Percentiles rank a stretch among this genome's conserved stretches.
Conservation (phyloP, 805 yeast genomes). For the Cyberlindnera samutprakarnensis region DNA sequence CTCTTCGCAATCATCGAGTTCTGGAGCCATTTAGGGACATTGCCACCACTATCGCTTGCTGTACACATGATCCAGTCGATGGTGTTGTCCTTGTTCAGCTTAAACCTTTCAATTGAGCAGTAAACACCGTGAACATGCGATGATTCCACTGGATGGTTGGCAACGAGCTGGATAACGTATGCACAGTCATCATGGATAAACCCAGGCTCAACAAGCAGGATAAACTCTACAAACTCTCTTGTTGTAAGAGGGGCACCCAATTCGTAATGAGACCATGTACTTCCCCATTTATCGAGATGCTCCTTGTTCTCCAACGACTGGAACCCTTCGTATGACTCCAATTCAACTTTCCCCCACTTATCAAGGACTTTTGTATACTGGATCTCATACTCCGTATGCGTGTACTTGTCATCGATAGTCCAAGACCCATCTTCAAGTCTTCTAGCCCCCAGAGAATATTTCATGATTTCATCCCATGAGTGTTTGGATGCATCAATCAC, state of each 20-base stretch:
- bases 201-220: slow-evolving; percentile 23
- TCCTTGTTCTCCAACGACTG: slow-evolving; percentile 3
- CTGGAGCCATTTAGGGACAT: slow-evolving; percentile 33
- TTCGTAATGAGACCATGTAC: slow-evolving; percentile 28
- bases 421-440: slow-evolving; percentile 4
- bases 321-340: slow-evolving; percentile 15
- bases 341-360: slow-evolving; percentile 18
- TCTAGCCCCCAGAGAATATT: slow-evolving; percentile 24
- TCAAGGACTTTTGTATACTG: slow-evolving; percentile 28
- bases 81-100: slow-evolving; percentile 10
- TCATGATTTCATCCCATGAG: slow-evolving; percentile 20
- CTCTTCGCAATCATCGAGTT: slow-evolving; percentile 31
- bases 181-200: slow-evolving; percentile 17
- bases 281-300: slow-evolving; percentile 20
- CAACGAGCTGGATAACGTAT: slow-evolving; percentile 27
- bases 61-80: slow-evolving; percentile 33
- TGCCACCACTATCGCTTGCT: slow-evolving; percentile 32
- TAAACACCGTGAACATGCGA: slow-evolving; percentile 27
- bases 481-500: slow-evolving; percentile 17
- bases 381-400: slow-evolving; percentile 26
- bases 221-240: slow-evolving; percentile 30
- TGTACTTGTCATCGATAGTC: slow-evolving; percentile 18
- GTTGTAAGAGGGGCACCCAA: slow-evolving; percentile 29
- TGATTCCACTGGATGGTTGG: slow-evolving; percentile 19
- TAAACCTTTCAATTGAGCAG: slow-evolving; percentile 28